Base-by-base conservation (phyloP, 441 rosid genomes). In the Adansonia gregorii region DNA sequence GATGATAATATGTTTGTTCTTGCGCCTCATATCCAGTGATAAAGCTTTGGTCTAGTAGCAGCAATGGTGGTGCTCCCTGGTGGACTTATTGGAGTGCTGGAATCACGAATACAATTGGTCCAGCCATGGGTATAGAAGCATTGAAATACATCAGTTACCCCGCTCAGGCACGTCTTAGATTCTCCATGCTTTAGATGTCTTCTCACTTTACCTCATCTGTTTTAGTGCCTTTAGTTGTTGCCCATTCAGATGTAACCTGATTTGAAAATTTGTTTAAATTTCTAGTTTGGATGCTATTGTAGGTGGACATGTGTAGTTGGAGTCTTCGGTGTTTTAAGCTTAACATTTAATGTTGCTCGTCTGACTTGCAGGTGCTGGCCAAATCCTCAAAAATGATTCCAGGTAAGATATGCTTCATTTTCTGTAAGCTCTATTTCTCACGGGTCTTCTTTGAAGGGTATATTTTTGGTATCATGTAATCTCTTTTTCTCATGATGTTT, bases 321-420 rank as follows among this genome's bases (percentile, higher is more conserved):
- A 46, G 48, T 45, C 54, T 12, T 67, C 19, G 24, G 35, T n/a
- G 22, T 56, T 71, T 59, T 68, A n/a, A 48, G 76, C n/a, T 64
- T 39, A 35, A 15, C 48, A 46, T 49, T 72, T 70, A 15, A 64
- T 19, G 22, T 55, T 81, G 71, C 72, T 79, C 59, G 76, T 82
- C 55, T 12, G 73, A 51, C 63, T 49, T 85, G 63, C 89, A 94
- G 97, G 99, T 95, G 73, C 79, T 95, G 75, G 98, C 97, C 59
- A 95, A 95, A 84, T 95, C 99, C 41, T 95, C 99, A 0, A 93
- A 95, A 85, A 92, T 93, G 99, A 95, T 95, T 87, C 99, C 98
- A 80, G 99, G 99, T 90, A 58, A 65, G 79, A 51, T 60, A 6
- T 80, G 66, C 22, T 24, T 68, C 8, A 54, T 27, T 56, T 59